Base-by-base conservation (phyloP, 164 flowering plant genomes). In the Piper betle region DNA sequence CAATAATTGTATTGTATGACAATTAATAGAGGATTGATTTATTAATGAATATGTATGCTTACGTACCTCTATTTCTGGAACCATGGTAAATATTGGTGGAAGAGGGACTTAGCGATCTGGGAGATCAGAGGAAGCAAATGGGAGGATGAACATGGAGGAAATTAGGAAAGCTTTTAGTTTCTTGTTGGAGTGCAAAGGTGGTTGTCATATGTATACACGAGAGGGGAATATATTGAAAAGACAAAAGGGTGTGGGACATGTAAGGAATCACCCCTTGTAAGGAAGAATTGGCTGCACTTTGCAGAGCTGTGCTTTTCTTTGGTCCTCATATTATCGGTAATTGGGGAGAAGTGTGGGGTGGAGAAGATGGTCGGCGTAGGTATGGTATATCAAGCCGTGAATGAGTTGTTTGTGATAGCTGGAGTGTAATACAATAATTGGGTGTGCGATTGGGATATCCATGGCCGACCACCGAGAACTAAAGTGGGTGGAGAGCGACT, bases 1-100 rank as follows among this genome's bases (percentile, higher is more conserved):
- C 12, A 42, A 43, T 33, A 20, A 12, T 20, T 4, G n/a, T 17
- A 42, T 13, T n/a, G 25, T 39, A 39, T 58, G 11, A 5, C 42
- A 8, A 16, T 37, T 38, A n/a, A 57, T 16, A 37, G 18, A 25
- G 33, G 33, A 25, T 25, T 25, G 33, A 25, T 25, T 25, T 25
- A 25, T 25, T 25, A 25, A 25, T 25, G 33, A 25, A 25, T 25
- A 25, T 25, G 33, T 25, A 18, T 12, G 10, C 59, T 1, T 17
- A 25, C 71, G 12, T 82, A 78, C 91, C 91, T 80, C 82, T 62
- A 82, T 58, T 59, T 83, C 87, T 46, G 80, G 81, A 78, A 68
- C 77, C 94, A 87, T 87, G 61, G 38, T 55, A 40, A 59, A 57
- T 25, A 37, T 59, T 52, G 33, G 33, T 25, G 60, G 17, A 17